Evolutionary conservation across 2,329 filamentous ascomycete species (phyloP), one percentile per base, ranked within the genome.

Genomic region (Myriosclerotinia curreyana): DNA sequence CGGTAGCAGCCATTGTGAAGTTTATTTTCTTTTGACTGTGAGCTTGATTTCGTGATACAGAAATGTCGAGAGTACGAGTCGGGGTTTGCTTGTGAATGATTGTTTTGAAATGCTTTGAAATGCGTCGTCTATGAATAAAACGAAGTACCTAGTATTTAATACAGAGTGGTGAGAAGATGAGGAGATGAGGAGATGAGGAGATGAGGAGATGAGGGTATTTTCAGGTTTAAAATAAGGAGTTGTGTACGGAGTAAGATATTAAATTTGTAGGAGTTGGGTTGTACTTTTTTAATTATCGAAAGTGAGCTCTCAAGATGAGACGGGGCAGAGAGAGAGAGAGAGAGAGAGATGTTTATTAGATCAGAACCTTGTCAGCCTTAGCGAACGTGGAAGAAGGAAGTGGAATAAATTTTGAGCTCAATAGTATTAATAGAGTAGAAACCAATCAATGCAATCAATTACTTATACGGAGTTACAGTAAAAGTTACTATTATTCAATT

Each of bases 1-100:
- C 76, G 70, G 86, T 74, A 62, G 86, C 81, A 76, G 91, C 83
- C 89, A 92, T 90, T 69, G 71, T 74, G 63, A 62, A 58, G 34
- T 17, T 64, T 53, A 7, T n/a, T 53, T 46, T 44, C 20, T 22
- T 38, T 34, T 20, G n/a, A 42, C 52, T 53, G 40, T 58, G 31
- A 22, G 20, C 25, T 86, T 34, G 81, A 81, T 75, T 89, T 89
- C 72, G 64, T 59, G 53, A 55, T 36, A 54, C 50, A 55, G n/a
- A 61, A 42, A 15, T 62, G 15, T 58, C 38, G 34, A 42, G 31
- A 31, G 28, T 4, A 63, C 15, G 4, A 44, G 22, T n/a, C n/a
- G n/a, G 8, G 22, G 52, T 28, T 55, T 54, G 31, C 22, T 38
- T 38, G 15, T 50, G 11, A 14, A 31, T 40, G 31, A 50, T 28